A percentile compares a stretch with the other conserved stretches of the same genome.
phyloP scores from a whole-genome alignment of 106 monocot species.

The Gastrodia elata region DNA sequence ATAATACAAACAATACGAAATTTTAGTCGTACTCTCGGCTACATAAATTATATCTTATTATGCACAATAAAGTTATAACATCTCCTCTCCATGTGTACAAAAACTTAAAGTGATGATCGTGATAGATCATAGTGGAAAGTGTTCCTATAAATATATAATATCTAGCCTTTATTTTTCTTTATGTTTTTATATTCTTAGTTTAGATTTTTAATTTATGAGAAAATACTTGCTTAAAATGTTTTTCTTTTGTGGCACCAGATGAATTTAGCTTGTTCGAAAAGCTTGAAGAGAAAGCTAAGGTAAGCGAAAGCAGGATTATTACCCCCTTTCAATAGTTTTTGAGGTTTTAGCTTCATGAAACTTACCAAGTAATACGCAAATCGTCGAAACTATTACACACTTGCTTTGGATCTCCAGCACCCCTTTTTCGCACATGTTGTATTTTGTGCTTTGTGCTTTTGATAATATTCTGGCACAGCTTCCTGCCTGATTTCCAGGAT shows the following conservation, averaged over 20 bases:
- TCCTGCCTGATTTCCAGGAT: slow-evolving; percentile 11
- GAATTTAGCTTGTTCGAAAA: slow-evolving; percentile 33
- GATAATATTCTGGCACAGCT: not conserved
- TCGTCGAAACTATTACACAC: too few species aligned
- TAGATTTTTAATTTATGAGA: not conserved
- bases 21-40: too few species aligned
- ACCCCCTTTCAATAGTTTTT: not conserved
- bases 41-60: too few species aligned
- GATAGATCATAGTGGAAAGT: too few species aligned
- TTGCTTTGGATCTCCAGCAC: not conserved
- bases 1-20: too few species aligned
- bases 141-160: too few species aligned
- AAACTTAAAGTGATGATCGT: too few species aligned
- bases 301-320: slow-evolving; percentile 10
- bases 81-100: too few species aligned
- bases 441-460: not conserved
- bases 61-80: too few species aligned
- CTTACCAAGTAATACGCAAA: not conserved
- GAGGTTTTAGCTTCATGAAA: not conserved
- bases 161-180: too few species aligned
- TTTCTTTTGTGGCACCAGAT: slow-evolving; percentile 8
- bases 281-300: slow-evolving; percentile 54
- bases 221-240: slow-evolving; percentile 2
- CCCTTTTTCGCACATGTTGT: too few species aligned
- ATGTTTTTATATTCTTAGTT: not conserved